phyloP scores from a whole-genome alignment of 2,329 filamentous ascomycete genomes.

The Podosphaera xanthii region DNA sequence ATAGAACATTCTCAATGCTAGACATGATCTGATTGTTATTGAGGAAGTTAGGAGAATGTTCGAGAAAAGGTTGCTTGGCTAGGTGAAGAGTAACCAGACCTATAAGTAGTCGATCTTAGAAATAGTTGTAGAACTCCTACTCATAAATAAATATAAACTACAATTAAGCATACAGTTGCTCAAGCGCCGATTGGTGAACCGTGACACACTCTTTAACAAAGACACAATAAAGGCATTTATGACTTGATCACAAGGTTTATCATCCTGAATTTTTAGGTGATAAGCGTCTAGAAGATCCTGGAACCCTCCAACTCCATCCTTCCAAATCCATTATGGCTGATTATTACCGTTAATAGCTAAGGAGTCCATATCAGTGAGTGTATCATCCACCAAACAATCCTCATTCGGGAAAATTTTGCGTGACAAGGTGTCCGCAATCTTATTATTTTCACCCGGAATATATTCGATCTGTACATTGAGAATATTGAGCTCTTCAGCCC shows the following conservation, averaged over 20 bases:
- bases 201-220: no score
- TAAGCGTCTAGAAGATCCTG: background rate
- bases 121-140: no score
- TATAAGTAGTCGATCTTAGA: no score
- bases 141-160: no score
- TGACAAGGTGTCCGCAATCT: background rate
- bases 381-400: background rate
- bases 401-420: background rate
- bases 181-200: no score
- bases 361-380: background rate
- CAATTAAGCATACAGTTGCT: no score
- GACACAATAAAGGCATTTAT: background rate
- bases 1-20: no score
- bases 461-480: background rate
- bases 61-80: no score
- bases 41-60: no score
- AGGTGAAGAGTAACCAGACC: no score
- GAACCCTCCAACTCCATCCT: background rate
- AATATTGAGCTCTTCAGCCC: background rate
- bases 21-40: no score
- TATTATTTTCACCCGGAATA: background rate
- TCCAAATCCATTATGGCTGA: background rate
- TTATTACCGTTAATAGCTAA: background rate
- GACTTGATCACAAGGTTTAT: background rate
- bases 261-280: background rate